These are phyloP conservation scores for Sambucus nigra DNA, from an alignment of 129 eudicot species.

Conservation along the genomic window DNA sequence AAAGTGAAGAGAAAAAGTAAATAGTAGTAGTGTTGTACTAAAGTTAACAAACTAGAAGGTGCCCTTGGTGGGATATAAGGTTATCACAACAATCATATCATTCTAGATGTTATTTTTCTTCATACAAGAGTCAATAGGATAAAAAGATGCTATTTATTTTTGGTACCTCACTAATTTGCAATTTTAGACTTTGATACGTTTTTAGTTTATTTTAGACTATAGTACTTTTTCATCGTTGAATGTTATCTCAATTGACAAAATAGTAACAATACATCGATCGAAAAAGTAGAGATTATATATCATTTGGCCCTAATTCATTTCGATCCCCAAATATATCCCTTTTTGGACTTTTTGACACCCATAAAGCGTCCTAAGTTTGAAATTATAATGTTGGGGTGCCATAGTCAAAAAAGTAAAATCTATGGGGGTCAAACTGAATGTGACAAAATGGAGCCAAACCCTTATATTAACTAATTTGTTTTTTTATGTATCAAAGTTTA, in stretches of 20 bases:
- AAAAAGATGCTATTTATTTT: not conserved
- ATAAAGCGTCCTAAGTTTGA: too few relatives aligned
- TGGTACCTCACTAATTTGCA: not conserved
- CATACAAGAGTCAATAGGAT: not conserved
- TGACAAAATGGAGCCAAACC: not conserved
- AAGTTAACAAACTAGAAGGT: constrained; percentile 6
- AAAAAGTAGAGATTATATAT: too few relatives aligned
- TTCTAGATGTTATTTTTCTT: not conserved
- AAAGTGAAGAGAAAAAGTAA: not conserved
- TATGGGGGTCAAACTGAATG: too few relatives aligned
- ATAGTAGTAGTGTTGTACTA: not conserved
- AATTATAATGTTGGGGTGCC: too few relatives aligned
- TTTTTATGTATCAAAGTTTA: not conserved
- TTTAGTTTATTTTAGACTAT: not conserved
- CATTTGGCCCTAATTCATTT: too few relatives aligned
- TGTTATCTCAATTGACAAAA: not conserved
- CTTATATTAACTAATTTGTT: too few relatives aligned
- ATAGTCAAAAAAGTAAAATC: too few relatives aligned
- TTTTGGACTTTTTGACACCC: too few relatives aligned
- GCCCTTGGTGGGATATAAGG: constrained; percentile 4
- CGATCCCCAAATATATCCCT: too few relatives aligned
- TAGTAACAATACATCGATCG: not conserved
- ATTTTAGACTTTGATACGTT: not conserved
- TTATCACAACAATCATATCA: constrained; percentile 5
- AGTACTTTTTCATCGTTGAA: too few relatives aligned